These are phyloP conservation scores for Rubus parviflorus DNA, from an alignment of 306 rosid species.

Conservation along the genomic window DNA sequence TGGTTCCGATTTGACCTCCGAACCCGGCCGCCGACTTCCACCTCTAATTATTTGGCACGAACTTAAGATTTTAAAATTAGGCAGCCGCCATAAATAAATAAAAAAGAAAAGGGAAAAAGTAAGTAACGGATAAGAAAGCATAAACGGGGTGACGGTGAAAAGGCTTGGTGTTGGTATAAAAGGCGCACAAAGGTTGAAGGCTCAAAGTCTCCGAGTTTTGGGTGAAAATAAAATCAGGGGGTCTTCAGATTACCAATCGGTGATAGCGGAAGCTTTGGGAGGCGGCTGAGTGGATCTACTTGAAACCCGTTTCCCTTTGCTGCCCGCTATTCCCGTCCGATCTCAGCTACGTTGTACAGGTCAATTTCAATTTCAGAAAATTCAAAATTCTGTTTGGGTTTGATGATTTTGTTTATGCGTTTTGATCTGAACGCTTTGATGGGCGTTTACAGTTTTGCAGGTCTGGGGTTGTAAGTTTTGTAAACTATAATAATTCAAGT, in stretches of 20 bases:
- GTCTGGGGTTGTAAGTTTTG: conserved; percentile 8
- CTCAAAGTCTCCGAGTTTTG: neutral
- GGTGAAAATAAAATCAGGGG: conserved; percentile 5
- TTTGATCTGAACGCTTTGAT: neutral
- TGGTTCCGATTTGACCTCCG: neutral
- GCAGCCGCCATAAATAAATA: neutral
- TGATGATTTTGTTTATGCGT: neutral
- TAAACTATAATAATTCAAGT: neutral
- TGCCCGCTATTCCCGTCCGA: conserved; percentile 12
- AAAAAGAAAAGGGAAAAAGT: neutral
- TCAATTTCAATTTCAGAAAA: neutral
- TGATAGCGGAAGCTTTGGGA: conserved; percentile 19
- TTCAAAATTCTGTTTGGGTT: neutral
- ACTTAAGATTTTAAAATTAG: neutral
- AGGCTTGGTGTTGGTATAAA: conserved; percentile 10
- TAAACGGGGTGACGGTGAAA: neutral
- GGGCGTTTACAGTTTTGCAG: neutral
- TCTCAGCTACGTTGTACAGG: conserved; percentile 4
- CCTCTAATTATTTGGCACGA: neutral
- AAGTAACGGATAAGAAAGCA: conserved; percentile 20
- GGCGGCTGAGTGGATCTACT: conserved; percentile 25
- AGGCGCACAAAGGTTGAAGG: neutral
- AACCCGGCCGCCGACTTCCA: neutral
- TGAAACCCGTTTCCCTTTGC: conserved; percentile 15
- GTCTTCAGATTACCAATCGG: neutral